A percentile compares a stretch with the other conserved stretches of the same genome.
Conservation (phyloP, 2,329 filamentous ascomycete species). For the Ophiocordyceps camponoti-saundersi region DNA sequence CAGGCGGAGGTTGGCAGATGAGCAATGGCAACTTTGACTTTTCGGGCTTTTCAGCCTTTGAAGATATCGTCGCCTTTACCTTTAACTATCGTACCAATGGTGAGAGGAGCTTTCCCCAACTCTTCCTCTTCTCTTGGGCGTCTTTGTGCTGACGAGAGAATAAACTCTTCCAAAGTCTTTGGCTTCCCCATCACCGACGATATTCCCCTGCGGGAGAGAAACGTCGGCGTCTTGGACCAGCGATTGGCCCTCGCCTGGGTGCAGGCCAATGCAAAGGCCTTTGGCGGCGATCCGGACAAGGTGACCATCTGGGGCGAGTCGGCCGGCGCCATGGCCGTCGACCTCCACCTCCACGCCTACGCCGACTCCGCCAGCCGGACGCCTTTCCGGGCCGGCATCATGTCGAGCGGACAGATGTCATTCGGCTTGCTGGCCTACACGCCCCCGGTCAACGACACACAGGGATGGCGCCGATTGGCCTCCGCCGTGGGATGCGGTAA, state of each 20-base stretch:
- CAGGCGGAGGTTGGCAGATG: conserved; percentile 9
- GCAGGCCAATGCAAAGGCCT: conserved; percentile 9
- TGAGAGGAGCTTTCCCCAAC: background rate
- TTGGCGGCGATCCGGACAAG: conserved; percentile 10
- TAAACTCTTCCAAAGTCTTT: conserved; percentile 5
- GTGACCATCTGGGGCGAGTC: conserved; percentile 13
- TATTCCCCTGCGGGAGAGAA: conserved; percentile 16
- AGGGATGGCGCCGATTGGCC: conserved; percentile 6
- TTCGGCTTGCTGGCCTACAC: conserved; percentile 7
- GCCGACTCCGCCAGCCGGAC: conserved; percentile 1
- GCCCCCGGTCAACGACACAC: background rate
- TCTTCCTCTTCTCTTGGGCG: background rate
- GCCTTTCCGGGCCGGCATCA: conserved; percentile 10
- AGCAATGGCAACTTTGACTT: conserved; percentile 8
- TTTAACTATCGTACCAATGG: conserved; percentile 11
- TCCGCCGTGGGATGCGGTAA: conserved; percentile 5
- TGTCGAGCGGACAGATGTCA: conserved; percentile 13
- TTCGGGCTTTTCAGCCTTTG: conserved; percentile 10
- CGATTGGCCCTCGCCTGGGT: conserved; percentile 11
- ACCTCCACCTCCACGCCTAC: conserved; percentile 9
- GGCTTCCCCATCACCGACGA: conserved; percentile 28
- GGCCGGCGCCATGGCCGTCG: conserved; percentile 14
- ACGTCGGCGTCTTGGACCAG: conserved; percentile 12
- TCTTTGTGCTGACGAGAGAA: background rate
- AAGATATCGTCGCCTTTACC: conserved; percentile 10